These are phyloP conservation scores for Pichia sp. DNA, from an alignment of 1,139 yeast species.

Conservation along the genomic window DNA sequence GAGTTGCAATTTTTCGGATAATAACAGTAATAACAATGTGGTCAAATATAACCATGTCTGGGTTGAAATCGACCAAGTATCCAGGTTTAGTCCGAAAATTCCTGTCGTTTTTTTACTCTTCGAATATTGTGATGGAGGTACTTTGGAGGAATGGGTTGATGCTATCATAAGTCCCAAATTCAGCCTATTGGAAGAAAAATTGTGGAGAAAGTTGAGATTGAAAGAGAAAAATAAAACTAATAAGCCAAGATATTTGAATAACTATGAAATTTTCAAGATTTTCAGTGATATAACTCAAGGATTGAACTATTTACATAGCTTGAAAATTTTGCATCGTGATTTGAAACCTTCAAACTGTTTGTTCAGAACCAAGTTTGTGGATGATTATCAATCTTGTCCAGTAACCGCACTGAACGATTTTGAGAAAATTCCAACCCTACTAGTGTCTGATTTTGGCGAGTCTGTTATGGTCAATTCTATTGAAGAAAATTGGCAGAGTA, in stretches of 20 bases:
- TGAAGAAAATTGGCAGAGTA: constrained; percentile 15
- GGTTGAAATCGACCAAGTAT: constrained; percentile 68
- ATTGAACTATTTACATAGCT: constrained; percentile 62
- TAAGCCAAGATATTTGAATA: constrained; percentile 32
- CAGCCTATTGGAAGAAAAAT: constrained; percentile 32
- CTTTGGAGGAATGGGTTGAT: constrained; percentile 62
- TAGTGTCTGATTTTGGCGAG: constrained; percentile 89
- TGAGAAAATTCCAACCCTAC: constrained; percentile 52
- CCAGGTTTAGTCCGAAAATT: constrained; percentile 54
- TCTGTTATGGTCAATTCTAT: constrained; percentile 64
- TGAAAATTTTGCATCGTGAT: constrained; percentile 80
- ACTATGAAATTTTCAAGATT: constrained; percentile 56
- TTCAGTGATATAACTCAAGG: constrained; percentile 67
- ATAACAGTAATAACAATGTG: constrained; percentile 40
- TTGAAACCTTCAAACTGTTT: constrained; percentile 85
- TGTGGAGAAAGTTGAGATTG: constrained; percentile 33
- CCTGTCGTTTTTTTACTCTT: constrained; percentile 84
- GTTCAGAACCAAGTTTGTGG: constrained; percentile 38
- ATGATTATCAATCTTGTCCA: constrained; percentile 23
- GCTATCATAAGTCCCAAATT: constrained; percentile 33
- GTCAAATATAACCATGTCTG: constrained; percentile 89
- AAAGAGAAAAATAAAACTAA: not conserved
- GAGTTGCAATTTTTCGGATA: constrained; percentile 25
- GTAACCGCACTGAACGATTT: constrained; percentile 30
- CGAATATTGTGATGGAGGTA: constrained; percentile 87